Evolutionary conservation across 106 monocot species (phyloP).

Genomic region (Acanthochlamys bracteata): DNA sequence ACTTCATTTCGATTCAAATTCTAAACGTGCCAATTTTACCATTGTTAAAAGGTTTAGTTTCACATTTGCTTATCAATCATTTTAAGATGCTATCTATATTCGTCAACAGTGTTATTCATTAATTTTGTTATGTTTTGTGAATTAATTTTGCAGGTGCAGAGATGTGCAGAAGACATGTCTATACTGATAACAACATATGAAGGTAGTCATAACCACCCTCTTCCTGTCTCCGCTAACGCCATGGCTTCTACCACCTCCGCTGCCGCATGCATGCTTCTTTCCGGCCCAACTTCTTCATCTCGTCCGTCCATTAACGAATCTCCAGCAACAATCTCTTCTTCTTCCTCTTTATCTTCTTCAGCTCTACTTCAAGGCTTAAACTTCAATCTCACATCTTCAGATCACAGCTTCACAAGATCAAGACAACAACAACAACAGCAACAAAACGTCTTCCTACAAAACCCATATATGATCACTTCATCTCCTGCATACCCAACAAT

Average conservation of each 20-base stretch:
- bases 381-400: slow-evolving; percentile 19
- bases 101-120: no score
- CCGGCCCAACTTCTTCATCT: slow-evolving; percentile 43
- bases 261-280: slow-evolving; percentile 66
- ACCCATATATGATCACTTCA: slow-evolving; percentile 34
- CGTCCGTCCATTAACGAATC: neutral
- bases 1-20: neutral
- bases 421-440: no score
- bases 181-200: slow-evolving; percentile 66
- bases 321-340: neutral
- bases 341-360: neutral
- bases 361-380: slow-evolving; percentile 20
- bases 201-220: slow-evolving; percentile 65
- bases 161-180: slow-evolving; percentile 65
- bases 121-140: no score
- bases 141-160: slow-evolving; percentile 38
- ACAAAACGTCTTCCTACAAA: slow-evolving; percentile 39
- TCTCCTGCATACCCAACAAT: slow-evolving; percentile 58
- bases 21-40: no score
- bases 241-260: slow-evolving; percentile 86
- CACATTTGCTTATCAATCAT: no score
- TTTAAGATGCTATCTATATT: no score
- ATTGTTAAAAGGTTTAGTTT: no score
- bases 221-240: slow-evolving; percentile 62
- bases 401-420: no score